Percentiles rank a stretch among this genome's conserved stretches.
These are phyloP conservation scores for Trichophyton rubrum DNA, from an alignment of 2,329 filamentous ascomycete genomes.

Conservation along the genomic window DNA sequence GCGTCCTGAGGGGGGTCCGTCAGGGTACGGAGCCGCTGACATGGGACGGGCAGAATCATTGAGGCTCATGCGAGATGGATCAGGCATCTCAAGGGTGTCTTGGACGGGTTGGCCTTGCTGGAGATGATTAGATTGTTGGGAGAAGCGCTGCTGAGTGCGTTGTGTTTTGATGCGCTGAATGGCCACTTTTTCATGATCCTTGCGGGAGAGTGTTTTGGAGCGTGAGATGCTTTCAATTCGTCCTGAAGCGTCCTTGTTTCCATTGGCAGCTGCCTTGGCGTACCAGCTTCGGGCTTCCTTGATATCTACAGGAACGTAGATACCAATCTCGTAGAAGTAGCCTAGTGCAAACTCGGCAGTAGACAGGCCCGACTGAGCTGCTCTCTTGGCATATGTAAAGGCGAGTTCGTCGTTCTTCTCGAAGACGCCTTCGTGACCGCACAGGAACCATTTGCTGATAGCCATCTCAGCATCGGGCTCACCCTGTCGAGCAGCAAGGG, in stretches of 20 bases:
- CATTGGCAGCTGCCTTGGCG: slow-evolving; percentile 71
- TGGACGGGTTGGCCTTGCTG: slow-evolving; percentile 30
- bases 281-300: slow-evolving; percentile 82
- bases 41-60: slow-evolving; percentile 19
- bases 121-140: slow-evolving; percentile 10
- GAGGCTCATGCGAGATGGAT: slow-evolving; percentile 34
- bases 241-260: slow-evolving; percentile 74
- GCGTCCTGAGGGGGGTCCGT: slow-evolving; percentile 20
- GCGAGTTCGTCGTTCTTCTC: slow-evolving; percentile 92
- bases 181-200: slow-evolving; percentile 85
- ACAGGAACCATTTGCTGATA: slow-evolving; percentile 97
- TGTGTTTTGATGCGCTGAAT: slow-evolving; percentile 76
- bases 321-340: slow-evolving; percentile 95
- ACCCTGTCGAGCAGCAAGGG: slow-evolving; percentile 79
- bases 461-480: slow-evolving; percentile 90
- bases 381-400: slow-evolving; percentile 79
- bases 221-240: slow-evolving; percentile 75
- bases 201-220: slow-evolving; percentile 72
- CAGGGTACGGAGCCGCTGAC: slow-evolving; percentile 34
- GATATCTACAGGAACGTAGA: slow-evolving; percentile 73
- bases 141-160: slow-evolving; percentile 38
- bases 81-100: slow-evolving; percentile 37
- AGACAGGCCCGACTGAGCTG: slow-evolving; percentile 65
- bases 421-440: slow-evolving; percentile 83
- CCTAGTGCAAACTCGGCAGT: slow-evolving; percentile 95